Evolutionary conservation across 306 rosid genomes (phyloP).

Genomic region (Astragalus glycyphyllos): DNA sequence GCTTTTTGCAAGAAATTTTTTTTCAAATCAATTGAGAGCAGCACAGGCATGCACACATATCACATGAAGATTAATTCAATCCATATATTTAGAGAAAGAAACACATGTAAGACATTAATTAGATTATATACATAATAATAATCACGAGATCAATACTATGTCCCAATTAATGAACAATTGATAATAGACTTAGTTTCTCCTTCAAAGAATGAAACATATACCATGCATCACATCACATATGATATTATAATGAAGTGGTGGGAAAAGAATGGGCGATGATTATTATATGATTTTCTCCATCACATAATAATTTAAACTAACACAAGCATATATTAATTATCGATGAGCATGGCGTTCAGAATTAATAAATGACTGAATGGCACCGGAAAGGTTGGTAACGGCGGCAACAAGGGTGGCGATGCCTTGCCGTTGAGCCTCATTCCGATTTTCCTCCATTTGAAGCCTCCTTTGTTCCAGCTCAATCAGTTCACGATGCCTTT

Average conservation of each 20-base stretch:
- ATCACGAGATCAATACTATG: constrained; percentile 41
- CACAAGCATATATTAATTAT: constrained; percentile 34
- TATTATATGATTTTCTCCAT: constrained; percentile 23
- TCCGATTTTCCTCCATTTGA: constrained; percentile 58
- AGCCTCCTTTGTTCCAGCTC: constrained; percentile 53
- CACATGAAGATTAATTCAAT: background rate
- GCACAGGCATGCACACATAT: background rate
- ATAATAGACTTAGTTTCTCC: constrained; percentile 37
- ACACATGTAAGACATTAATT: constrained; percentile 29
- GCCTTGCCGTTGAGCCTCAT: constrained; percentile 61
- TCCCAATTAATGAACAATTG: constrained; percentile 27
- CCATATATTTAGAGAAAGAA: constrained; percentile 16
- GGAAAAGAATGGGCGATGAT: constrained; percentile 43
- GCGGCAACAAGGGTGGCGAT: constrained; percentile 56
- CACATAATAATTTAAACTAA: constrained; percentile 6
- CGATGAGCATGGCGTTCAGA: constrained; percentile 55
- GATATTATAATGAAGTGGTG: background rate
- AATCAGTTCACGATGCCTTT: constrained; percentile 57
- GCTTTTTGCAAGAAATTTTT: too few species aligned
- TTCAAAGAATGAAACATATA: constrained; percentile 47
- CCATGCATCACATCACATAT: constrained; percentile 10
- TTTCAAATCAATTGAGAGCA: background rate
- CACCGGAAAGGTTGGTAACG: constrained; percentile 65
- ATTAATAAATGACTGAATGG: constrained; percentile 57
- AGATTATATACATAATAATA: constrained; percentile 48